Evolutionary conservation across 768 basidiomycete genomes (phyloP), one percentile per base, ranked within the genome.

Genomic region (Leccinum boreale): DNA sequence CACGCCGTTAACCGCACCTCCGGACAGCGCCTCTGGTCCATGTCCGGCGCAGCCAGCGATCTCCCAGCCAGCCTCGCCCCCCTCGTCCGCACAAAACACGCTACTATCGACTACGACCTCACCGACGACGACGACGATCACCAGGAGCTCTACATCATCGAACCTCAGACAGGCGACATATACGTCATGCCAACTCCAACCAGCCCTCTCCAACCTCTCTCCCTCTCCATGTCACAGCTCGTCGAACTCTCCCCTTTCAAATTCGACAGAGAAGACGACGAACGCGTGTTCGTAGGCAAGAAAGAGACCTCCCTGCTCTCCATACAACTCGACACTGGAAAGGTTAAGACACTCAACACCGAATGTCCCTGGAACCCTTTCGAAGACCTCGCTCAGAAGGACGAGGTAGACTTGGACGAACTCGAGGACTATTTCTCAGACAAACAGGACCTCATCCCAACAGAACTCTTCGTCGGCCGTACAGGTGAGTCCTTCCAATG

Each of bases 151-250:
- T 98, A 96, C 74, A 87, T 98, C 59, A 90, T 98, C 53, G 96
- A 98, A 67, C 96, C 96, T 0, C 90, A 94, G 77, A 88, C 90
- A 5, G 96, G 96, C 7, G 89, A 93, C 66, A 91, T 98, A 62
- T 98, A 90, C 71, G 85, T 97, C 58, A 86, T 92, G 76, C 74
- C 85, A 6, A 81, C 84, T 0, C 85, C 86, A 1, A 79, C 79
- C 14, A 81, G 81, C 51, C 84, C 88, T 2, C 80, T 98, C 44
- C 87, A 94, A 66, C 91, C 89, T 50, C 88, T 99, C 60, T 93
- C 94, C 1, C 83, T 97, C 61, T 86, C 94, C 51, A 92, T 98
- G 84, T 78, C 92, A 2, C 90, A 98, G 69, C 83, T 99, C 61
- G 94, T 98, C 66, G 91, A 96, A 62, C 76, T 92, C 71, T 94